Evolutionary conservation across 768 basidiomycete species (phyloP), one percentile per base, ranked within the genome.

Genomic region (Phaeolepiota aurea): DNA sequence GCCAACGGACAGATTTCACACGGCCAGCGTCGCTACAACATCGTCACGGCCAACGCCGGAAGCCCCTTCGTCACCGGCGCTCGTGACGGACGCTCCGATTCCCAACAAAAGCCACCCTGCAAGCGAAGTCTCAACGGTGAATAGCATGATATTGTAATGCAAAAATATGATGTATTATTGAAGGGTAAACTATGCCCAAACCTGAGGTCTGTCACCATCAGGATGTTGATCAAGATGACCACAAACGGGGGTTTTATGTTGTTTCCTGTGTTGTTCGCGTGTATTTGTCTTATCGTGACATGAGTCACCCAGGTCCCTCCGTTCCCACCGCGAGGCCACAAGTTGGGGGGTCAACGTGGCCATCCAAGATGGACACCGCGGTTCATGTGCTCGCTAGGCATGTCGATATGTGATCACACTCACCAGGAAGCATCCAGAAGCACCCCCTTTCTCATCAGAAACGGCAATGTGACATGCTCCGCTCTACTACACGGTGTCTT

Each of bases 31-130:
- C 68, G 68, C 68, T 70, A 70, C 67, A 62, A 61, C 71, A 69
- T 71, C 69, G 69, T 66, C 65, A 72, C 71, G 71, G 71, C 67
- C 71, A 71, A 69, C 68, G 69, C 71, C 71, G 71, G 66, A 68
- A 68, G 68, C 62, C 53, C 63, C 63, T 71, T 71, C 67, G 70
- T 69, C 69, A 69, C 67, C 68, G 68, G 67, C 61, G 68, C 66
- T 70, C 68, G 69, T 71, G 68, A 71, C 69, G 68, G 66, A 61
- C 56, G 62, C 60, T 67, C 64, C 65, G 65, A 66, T 57, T 7
- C 25, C 48, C 58, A 41, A 18, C 28, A 23, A 38, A 5, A 7
- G 9, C 16, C 33, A 35, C 33, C 33, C 33, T 35, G 33, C 7
- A 35, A 28, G 25, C 25, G 25, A n/a, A 28, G 25, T 28, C 7